Evolutionary conservation across 2,329 filamentous ascomycete genomes (phyloP), one percentile per base, ranked within the genome.

Genomic region (Curvularia hawaiiensis): DNA sequence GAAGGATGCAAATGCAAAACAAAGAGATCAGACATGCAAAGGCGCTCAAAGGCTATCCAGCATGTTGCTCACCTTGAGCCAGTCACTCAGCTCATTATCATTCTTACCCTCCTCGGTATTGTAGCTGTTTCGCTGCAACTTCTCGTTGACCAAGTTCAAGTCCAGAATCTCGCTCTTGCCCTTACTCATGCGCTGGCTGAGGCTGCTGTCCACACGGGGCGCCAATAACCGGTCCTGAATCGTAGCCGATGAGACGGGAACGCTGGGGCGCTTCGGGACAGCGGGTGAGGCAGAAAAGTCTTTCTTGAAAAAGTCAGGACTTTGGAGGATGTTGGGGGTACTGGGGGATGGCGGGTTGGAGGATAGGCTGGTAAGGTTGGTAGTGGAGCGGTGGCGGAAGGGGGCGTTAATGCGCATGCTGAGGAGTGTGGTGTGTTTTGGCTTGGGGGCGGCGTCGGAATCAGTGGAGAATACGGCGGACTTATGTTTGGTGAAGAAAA

Each of bases 401-500:
- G 52, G 52, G 6, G 57, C 61, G 40, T 40, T 59, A 49, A 65
- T 58, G 22, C 59, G 59, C 24, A 66, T 58, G 16, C 59, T 64
- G 22, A 68, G 40, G 41, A 65, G 45, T 2, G 60, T 57, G 1
- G 57, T 11, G 38, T 67, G 62, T 30, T 65, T 66, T 2, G 59
- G 60, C 10, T 41, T 53, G 3, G 52, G 16, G 10, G 20, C 62
- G 33, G 61, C 7, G 18, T 51, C 22, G 44, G 46, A n/a, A 5
- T 47, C 18, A 35, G 46, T 5, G 10, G 47, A 28, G 38, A 28
- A 20, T 1, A 52, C n/a, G 31, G 28, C 6, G 38, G 47, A 24
- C 39, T 50, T 62, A 5, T 57, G 48, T n/a, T 53, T 56, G 10
- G 26, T 30, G 20, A 58, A 59, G 26, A 63, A 47, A 22, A 61